Evolutionary conservation across 495 filamentous ascomycete species (phyloP).

Genomic region (Talaromyces liani): DNA sequence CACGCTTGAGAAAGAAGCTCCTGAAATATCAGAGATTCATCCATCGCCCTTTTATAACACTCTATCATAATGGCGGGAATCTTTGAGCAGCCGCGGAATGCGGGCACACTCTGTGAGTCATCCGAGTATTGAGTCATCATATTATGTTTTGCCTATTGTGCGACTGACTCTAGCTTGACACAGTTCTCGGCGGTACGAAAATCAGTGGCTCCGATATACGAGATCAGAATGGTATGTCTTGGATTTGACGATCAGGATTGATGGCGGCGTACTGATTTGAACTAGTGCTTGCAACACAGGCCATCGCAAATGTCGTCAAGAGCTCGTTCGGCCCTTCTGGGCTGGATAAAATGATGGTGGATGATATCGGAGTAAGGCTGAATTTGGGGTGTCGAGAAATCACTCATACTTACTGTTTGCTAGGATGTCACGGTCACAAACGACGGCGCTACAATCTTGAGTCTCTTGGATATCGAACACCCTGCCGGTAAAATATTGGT

Average conservation of each 20-base stretch:
- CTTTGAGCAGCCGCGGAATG: slow-evolving; percentile 82
- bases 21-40: not conserved
- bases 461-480: slow-evolving; percentile 91
- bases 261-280: slow-evolving; percentile 13
- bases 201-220: slow-evolving; percentile 91
- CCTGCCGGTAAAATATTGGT: slow-evolving; percentile 98
- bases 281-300: slow-evolving; percentile 85
- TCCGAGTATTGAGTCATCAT: not conserved
- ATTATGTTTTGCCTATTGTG: not conserved
- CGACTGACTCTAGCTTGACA: slow-evolving; percentile 25
- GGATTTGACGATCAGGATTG: not conserved
- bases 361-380: slow-evolving; percentile 82
- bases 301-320: slow-evolving; percentile 97
- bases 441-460: slow-evolving; percentile 94
- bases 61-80: slow-evolving; percentile 65
- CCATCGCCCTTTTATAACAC: slow-evolving; percentile 14
- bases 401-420: slow-evolving; percentile 20
- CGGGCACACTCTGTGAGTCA: slow-evolving; percentile 70
- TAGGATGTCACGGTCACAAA: slow-evolving; percentile 99
- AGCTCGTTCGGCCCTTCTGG: slow-evolving; percentile 96
- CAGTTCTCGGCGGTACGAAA: slow-evolving; percentile 87
- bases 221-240: slow-evolving; percentile 79
- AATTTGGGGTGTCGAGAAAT: slow-evolving; percentile 13
- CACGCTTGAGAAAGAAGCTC: not conserved
- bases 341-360: slow-evolving; percentile 99